Percentiles rank a stretch among this genome's conserved stretches.
Evolutionary conservation across 768 basidiomycete genomes (phyloP).

Genomic region (Auricularia sp.): DNA sequence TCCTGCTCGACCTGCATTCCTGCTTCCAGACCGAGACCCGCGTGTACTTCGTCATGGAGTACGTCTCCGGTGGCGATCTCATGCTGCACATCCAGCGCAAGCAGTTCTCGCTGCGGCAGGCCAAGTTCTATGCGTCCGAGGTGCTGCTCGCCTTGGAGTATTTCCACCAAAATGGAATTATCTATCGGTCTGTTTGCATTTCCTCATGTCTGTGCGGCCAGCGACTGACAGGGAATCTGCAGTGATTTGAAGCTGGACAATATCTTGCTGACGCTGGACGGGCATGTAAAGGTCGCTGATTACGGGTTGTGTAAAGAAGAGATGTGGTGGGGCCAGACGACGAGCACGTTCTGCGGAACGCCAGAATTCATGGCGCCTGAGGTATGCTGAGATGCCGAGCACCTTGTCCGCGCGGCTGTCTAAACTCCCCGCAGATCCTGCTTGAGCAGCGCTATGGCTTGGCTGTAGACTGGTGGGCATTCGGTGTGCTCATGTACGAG

Average conservation of each 20-base stretch:
- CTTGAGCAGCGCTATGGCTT: constrained; percentile 98
- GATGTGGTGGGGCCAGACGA: constrained; percentile 94
- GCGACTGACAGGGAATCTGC: constrained; percentile 4
- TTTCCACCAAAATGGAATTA: constrained; percentile 98
- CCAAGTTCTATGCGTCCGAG: constrained; percentile 97
- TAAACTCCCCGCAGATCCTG: constrained; percentile 55
- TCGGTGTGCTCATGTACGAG: constrained; percentile 96
- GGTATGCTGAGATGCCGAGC: constrained; percentile 35
- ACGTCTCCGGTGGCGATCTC: constrained; percentile 95
- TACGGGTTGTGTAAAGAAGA: constrained; percentile 99
- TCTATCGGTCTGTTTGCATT: constrained; percentile 65
- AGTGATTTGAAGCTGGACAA: constrained; percentile 98
- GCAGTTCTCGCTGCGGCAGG: constrained; percentile 96
- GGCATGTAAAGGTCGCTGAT: constrained; percentile 97
- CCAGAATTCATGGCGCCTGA: constrained; percentile 99
- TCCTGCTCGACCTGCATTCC: constrained; percentile 91
- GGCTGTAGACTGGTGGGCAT: constrained; percentile 99
- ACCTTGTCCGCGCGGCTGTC: neutral
- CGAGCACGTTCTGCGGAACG: constrained; percentile 98
- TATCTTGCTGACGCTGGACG: constrained; percentile 90
- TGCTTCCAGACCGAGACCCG: constrained; percentile 99
- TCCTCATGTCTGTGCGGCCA: neutral
- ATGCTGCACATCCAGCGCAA: constrained; percentile 99
- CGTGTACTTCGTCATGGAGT: constrained; percentile 99
- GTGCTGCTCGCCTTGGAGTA: constrained; percentile 93